phyloP scores from a whole-genome alignment of 352 stramenopile species.

The Elongisporangium anandrum region DNA sequence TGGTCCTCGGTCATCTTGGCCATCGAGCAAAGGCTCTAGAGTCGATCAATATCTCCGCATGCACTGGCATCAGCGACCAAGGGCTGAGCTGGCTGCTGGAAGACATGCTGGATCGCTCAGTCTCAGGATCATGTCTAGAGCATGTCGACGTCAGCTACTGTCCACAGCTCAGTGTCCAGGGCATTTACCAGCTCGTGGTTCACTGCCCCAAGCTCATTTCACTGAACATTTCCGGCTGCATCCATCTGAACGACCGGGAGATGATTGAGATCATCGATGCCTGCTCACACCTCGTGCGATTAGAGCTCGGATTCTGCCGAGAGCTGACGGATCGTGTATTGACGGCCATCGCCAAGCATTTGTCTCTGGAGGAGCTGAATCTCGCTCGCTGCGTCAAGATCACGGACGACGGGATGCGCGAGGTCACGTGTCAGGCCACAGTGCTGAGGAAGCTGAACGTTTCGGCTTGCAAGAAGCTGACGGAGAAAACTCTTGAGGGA shows the following conservation, averaged over 20 bases:
- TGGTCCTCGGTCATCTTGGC: slow-evolving; percentile 61
- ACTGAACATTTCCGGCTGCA: slow-evolving; percentile 83
- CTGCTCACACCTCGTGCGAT: slow-evolving; percentile 59
- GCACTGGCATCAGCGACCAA: slow-evolving; percentile 60
- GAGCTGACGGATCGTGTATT: slow-evolving; percentile 78
- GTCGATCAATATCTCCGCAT: slow-evolving; percentile 52
- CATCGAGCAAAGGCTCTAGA: slow-evolving; percentile 51
- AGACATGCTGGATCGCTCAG: slow-evolving; percentile 63
- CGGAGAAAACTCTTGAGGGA: slow-evolving; percentile 39
- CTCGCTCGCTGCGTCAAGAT: slow-evolving; percentile 68
- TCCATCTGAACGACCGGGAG: slow-evolving; percentile 60
- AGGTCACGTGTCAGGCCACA: slow-evolving; percentile 67
- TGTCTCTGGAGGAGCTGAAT: slow-evolving; percentile 80
- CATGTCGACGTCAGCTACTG: slow-evolving; percentile 84
- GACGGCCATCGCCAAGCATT: slow-evolving; percentile 55
- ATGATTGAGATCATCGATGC: slow-evolving; percentile 66
- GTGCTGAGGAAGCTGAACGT: slow-evolving; percentile 68
- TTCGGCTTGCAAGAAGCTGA: slow-evolving; percentile 80
- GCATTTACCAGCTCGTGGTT: slow-evolving; percentile 51
- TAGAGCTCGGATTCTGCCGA: slow-evolving; percentile 81
- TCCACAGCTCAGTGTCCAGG: slow-evolving; percentile 42
- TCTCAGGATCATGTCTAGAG: slow-evolving; percentile 32
- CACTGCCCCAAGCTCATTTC: slow-evolving; percentile 53
- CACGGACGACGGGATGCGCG: slow-evolving; percentile 80
- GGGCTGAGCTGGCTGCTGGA: slow-evolving; percentile 49